phyloP scores from a whole-genome alignment of 371 early-diverging fungal genomes.

The Dichotomocladium elegans region DNA sequence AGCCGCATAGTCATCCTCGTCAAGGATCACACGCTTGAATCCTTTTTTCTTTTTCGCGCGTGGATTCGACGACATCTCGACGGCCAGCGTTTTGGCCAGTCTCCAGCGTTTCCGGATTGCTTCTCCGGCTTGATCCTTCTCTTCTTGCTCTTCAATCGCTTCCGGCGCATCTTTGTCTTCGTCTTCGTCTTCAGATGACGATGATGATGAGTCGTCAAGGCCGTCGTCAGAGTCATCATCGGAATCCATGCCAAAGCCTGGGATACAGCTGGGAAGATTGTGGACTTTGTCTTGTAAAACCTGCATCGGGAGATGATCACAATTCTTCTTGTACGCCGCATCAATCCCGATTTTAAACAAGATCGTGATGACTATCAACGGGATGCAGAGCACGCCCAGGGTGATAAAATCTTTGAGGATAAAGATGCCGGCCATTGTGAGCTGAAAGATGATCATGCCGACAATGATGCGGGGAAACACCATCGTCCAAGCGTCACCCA shows the following conservation, averaged over 20 bases:
- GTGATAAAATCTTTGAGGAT: conserved; percentile 43
- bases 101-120: conserved; percentile 20
- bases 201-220: neutral
- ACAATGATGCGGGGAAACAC: conserved; percentile 74
- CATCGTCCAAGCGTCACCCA: conserved; percentile 76
- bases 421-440: conserved; percentile 77
- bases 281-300: conserved; percentile 19
- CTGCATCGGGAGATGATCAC: conserved; percentile 37
- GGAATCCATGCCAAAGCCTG: neutral
- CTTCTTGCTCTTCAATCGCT: neutral
- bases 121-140: neutral
- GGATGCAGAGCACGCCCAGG: conserved; percentile 35
- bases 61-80: neutral
- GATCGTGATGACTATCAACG: conserved; percentile 45
- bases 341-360: conserved; percentile 48
- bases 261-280: conserved; percentile 10
- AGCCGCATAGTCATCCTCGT: conserved; percentile 70
- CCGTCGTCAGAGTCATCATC: neutral
- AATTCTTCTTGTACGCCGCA: conserved; percentile 44
- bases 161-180: neutral
- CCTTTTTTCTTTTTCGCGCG: neutral
- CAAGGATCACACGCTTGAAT: conserved; percentile 16
- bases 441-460: conserved; percentile 80
- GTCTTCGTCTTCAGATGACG: neutral
- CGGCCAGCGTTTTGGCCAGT: conserved; percentile 16